Conservation (phyloP, 768 basidiomycete species). For the Cantharellus anzutake region DNA sequence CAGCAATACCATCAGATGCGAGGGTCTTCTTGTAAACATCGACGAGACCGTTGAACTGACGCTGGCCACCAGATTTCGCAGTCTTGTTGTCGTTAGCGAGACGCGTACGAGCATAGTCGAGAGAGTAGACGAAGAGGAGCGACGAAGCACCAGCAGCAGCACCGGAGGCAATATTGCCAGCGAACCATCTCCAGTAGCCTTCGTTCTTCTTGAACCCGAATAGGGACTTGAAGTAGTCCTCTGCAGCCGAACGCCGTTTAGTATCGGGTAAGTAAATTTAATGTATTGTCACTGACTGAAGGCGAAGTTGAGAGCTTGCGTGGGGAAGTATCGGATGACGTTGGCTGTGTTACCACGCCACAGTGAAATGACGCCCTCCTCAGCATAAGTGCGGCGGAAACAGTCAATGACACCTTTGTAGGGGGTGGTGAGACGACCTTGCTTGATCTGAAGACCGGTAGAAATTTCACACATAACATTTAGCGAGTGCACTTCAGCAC, state of each 20-base stretch:
- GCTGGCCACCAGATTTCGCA: slow-evolving; percentile 72
- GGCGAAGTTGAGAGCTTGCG: slow-evolving; percentile 98
- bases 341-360: slow-evolving; percentile 99
- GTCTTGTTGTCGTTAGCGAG: slow-evolving; percentile 97
- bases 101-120: slow-evolving; percentile 99
- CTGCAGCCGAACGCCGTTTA: slow-evolving; percentile 20
- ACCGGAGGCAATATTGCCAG: slow-evolving; percentile 94
- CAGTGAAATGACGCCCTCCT: slow-evolving; percentile 87
- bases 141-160: slow-evolving; percentile 98
- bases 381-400: slow-evolving; percentile 76
- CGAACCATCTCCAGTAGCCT: slow-evolving; percentile 98
- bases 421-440: slow-evolving; percentile 87
- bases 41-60: slow-evolving; percentile 97
- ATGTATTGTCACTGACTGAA: slow-evolving; percentile 54
- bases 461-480: slow-evolving; percentile 14
- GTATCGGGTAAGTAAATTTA: slow-evolving; percentile 4
- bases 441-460: slow-evolving; percentile 45
- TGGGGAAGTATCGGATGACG: slow-evolving; percentile 99
- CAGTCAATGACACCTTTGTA: slow-evolving; percentile 96
- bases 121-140: slow-evolving; percentile 97
- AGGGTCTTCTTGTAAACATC: slow-evolving; percentile 97
- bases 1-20: slow-evolving; percentile 90
- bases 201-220: slow-evolving; percentile 98
- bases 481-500: background rate
- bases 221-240: slow-evolving; percentile 97